Evolutionary conservation across 208 protist genomes (phyloP).

Genomic region (Tritrichomonas musculus): DNA sequence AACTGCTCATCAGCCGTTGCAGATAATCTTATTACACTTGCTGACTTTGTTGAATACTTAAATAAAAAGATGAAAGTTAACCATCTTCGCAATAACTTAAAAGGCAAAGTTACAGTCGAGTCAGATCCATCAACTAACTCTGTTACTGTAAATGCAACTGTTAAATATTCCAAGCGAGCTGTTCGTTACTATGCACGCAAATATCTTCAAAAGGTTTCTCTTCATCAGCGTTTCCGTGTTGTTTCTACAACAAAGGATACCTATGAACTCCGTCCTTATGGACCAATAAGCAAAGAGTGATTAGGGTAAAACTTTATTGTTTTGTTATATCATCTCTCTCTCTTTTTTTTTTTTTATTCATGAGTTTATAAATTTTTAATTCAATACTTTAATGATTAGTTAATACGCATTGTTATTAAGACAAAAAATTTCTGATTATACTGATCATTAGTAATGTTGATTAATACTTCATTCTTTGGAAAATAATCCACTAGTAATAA

Average conservation of each 20-base stretch:
- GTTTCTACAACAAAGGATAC: background rate
- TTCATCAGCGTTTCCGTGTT: background rate
- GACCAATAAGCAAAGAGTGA: too few species aligned
- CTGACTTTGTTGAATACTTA: background rate
- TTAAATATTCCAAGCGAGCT: constrained; percentile 22
- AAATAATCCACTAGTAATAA: too few species aligned
- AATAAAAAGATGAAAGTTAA: background rate
- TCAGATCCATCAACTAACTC: background rate
- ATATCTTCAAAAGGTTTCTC: background rate
- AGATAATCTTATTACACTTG: background rate
- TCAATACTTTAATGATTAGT: too few species aligned
- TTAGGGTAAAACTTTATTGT: too few species aligned
- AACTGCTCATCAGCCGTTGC: background rate
- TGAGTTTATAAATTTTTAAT: too few species aligned
- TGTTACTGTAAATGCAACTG: background rate
- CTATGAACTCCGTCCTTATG: constrained; percentile 19
- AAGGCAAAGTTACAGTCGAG: background rate
- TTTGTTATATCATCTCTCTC: too few species aligned
- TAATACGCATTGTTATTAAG: too few species aligned
- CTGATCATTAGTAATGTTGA: too few species aligned
- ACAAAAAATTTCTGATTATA: too few species aligned
- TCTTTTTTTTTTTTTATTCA: too few species aligned
- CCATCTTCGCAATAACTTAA: background rate
- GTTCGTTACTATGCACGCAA: background rate
- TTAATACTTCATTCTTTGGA: too few species aligned